Base-by-base conservation (phyloP, 306 rosid species). In the Cyamopsis tetragonoloba region DNA sequence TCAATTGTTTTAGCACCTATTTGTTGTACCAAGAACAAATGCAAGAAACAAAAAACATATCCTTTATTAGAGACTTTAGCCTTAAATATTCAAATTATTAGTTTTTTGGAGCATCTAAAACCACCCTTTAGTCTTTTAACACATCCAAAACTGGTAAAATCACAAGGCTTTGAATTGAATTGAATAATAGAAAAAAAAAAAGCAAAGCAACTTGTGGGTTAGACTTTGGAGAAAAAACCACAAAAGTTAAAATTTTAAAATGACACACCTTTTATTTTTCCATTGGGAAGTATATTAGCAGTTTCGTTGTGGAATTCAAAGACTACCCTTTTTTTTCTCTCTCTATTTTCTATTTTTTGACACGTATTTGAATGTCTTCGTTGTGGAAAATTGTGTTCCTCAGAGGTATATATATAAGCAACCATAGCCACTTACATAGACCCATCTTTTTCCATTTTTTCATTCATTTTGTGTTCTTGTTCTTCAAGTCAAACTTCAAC, bases 201-300 rank as follows among this genome's bases (percentile, higher is more conserved):
- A 66, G 81, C 88, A 77, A 88, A 74, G 42, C 15, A 57, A 5
- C 82, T 82, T 85, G 84, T 87, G 95, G 20, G 11, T 70, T 84
- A 77, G 80, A 86, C 87, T 75, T 24, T 32, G 13, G 7, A 64
- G 41, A 15, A 24, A 7, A 15, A 34, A 19, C 12, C 2, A 19
- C 3, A 54, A 39, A 49, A 61, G 17, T 75, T 80, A 31, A 74
- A 57, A 64, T 50, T 5, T 58, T 65, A 44, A 18, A 11, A 68
- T 18, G 39, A 26, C 19, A 27, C 51, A 35, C 77, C 57, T 2
- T 51, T 59, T 24, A 12, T 44, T 41, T 61, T 47, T 67, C 28
- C 57, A 58, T 35, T 34, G 10, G 61, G 82, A 72, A 12, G 31
- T 27, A 68, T 46, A 48, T 15, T 8, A 1, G 68, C 56, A 19